phyloP scores from a whole-genome alignment of 495 filamentous ascomycete species.

The Daldinia childiae region DNA sequence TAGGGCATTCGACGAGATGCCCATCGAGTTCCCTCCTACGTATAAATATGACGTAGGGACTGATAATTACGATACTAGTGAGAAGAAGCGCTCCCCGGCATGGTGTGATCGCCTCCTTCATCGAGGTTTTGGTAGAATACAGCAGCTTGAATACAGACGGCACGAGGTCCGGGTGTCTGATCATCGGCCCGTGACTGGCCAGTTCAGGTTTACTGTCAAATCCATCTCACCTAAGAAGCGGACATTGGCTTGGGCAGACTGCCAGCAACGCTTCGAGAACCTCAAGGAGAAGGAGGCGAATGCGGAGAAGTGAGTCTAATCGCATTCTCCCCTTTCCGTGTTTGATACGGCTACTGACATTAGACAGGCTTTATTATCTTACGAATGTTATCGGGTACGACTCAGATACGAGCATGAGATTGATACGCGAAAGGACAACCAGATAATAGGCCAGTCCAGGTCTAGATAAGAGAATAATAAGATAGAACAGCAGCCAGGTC shows the following conservation, averaged over 20 bases:
- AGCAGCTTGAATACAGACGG: conserved; percentile 85
- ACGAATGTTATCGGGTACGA: conserved; percentile 59
- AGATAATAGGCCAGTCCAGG: conserved; percentile 48
- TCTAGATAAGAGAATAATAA: conserved; percentile 34
- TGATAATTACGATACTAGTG: conserved; percentile 90
- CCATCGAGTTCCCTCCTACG: conserved; percentile 91
- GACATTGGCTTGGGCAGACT: conserved; percentile 71
- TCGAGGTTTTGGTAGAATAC: conserved; percentile 81
- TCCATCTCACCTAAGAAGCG: conserved; percentile 74
- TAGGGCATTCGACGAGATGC: conserved; percentile 83
- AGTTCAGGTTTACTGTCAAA: conserved; percentile 84
- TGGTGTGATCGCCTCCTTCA: conserved; percentile 97
- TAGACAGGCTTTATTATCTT: conserved; percentile 54
- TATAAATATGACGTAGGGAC: conserved; percentile 99
- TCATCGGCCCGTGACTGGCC: conserved; percentile 89
- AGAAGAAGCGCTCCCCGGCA: conserved; percentile 94
- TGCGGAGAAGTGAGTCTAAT: conserved; percentile 54
- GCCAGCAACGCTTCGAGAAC: conserved; percentile 74
- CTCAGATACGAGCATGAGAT: conserved; percentile 47
- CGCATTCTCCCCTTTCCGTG: background rate
- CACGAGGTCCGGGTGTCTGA: conserved; percentile 92
- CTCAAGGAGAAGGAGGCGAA: conserved; percentile 74
- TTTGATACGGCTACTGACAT: conserved; percentile 30
- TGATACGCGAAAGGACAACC: conserved; percentile 50
- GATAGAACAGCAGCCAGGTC: conserved; percentile 2